Percentiles rank a stretch among this genome's conserved stretches.
Conservation (phyloP, 768 basidiomycete genomes). For the Cubamyces lactineus region DNA sequence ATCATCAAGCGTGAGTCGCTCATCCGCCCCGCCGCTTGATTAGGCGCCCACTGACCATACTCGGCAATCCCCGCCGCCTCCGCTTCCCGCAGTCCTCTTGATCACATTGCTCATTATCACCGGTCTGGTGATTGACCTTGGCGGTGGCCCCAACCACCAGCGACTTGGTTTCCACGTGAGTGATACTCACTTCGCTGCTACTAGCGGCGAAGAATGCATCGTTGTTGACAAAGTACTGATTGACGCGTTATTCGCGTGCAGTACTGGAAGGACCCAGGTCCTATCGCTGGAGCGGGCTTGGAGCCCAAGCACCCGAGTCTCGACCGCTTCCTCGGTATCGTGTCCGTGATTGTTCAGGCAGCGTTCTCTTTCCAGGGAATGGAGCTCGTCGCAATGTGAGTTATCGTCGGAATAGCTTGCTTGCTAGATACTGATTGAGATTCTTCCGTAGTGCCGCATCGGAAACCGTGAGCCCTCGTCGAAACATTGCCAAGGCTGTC, state of each 20-base stretch:
- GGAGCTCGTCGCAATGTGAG: constrained; percentile 72
- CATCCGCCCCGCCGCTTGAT: not conserved
- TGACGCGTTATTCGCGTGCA: constrained; percentile 27
- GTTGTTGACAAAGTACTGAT: not conserved
- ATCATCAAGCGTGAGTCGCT: constrained; percentile 58
- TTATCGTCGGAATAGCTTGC: constrained; percentile 26
- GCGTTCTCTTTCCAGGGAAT: constrained; percentile 81
- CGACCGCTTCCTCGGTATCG: constrained; percentile 46
- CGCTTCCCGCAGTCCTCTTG: constrained; percentile 46
- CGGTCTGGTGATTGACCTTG: constrained; percentile 75
- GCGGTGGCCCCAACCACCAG: constrained; percentile 71
- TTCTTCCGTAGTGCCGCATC: constrained; percentile 58
- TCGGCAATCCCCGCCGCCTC: constrained; percentile 23
- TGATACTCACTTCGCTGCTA: constrained; percentile 25
- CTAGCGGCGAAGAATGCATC: not conserved
- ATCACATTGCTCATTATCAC: constrained; percentile 63
- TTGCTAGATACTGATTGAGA: not conserved
- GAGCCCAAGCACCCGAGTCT: constrained; percentile 37
- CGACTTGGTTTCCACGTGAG: constrained; percentile 68
- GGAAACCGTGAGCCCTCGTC: constrained; percentile 77
- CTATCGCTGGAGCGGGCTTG: constrained; percentile 39
- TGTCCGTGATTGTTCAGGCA: constrained; percentile 51
- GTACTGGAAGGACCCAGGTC: constrained; percentile 78
- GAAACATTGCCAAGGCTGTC: constrained; percentile 78
- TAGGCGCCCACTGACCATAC: not conserved